Evolutionary conservation across 139 green algal species (phyloP), one percentile per base, ranked within the genome.

Genomic region (Tetraselmis striata): DNA sequence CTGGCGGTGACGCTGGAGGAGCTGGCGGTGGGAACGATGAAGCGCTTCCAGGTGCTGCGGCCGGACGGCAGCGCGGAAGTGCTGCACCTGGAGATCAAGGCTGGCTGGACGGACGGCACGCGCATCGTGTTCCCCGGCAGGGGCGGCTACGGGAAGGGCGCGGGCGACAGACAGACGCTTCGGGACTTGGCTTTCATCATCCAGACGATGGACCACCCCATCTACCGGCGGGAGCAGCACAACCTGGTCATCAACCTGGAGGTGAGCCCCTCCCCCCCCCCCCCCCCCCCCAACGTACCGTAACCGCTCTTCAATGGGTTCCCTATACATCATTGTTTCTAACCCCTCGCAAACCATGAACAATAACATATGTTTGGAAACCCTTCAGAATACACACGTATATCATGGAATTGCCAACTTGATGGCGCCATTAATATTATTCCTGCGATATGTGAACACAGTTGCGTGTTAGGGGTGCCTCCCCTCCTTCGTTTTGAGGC

Each of bases 1-100:
- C 74, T 77, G 74, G 2, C 5, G 74, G 26, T 77, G 74, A 77
- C 26, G 26, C 74, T 77, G 26, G 74, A 77, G 74, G 74, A 77
- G 74, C 74, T 77, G 74, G 26, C 5, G 74, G 26, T 31, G 26
- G 74, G 74, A 2, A 77, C 74, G 25, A 77, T 18, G 74, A 77
- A 77, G 74, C 74, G 74, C 5, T 29, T 77, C 26, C 22, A 29
- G 74, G 2, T 77, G 18, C 45, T 67, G 18, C 5, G 18, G 11
- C 11, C 11, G 11, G 45, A 67, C 45, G 45, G 45, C 18, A 67
- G 5, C 18, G 45, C 45, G 11, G 45, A 67, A 18, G 45, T 67
- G 45, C 45, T 67, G 45, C 45, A 67, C 11, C 18, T 67, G 45
- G 45, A 67, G 5, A 18, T 67, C 18, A 67, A 67, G 45, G 11